Evolutionary conservation across 2,329 filamentous ascomycete species (phyloP).

Genomic region (Penicillium glabrum): DNA sequence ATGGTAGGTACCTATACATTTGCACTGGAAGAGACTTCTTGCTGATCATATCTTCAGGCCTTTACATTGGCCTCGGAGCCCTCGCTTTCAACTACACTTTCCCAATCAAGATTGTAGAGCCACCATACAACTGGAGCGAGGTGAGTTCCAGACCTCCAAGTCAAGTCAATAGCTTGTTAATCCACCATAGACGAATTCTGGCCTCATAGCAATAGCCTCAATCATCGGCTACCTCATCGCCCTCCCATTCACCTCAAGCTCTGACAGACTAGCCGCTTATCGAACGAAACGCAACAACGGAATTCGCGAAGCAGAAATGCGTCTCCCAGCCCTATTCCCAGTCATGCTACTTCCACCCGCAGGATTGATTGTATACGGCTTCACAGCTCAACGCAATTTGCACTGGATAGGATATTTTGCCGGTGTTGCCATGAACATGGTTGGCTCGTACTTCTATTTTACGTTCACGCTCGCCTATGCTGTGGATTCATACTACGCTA

Average conservation of each 20-base stretch:
- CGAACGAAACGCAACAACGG: slow-evolving; percentile 39
- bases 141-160: slow-evolving; percentile 20
- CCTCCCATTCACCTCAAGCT: slow-evolving; percentile 46
- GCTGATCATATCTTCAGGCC: slow-evolving; percentile 8
- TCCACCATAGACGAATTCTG: slow-evolving; percentile 39
- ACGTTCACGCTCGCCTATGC: slow-evolving; percentile 62
- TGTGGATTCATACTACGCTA: slow-evolving; percentile 59
- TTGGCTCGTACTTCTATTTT: slow-evolving; percentile 56
- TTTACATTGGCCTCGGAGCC: slow-evolving; percentile 51
- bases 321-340: slow-evolving; percentile 35
- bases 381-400: slow-evolving; percentile 30
- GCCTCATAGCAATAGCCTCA: slow-evolving; percentile 47
- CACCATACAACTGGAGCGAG: slow-evolving; percentile 49
- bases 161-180: neutral
- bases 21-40: neutral
- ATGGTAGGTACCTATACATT: slow-evolving; percentile 29
- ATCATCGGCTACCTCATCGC: slow-evolving; percentile 40
- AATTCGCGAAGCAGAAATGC: slow-evolving; percentile 45
- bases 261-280: slow-evolving; percentile 39
- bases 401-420: slow-evolving; percentile 48
- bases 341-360: slow-evolving; percentile 32
- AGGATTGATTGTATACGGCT: slow-evolving; percentile 33
- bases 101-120: slow-evolving; percentile 47
- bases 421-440: slow-evolving; percentile 52
- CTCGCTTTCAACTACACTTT: slow-evolving; percentile 54